A percentile compares a stretch with the other conserved stretches of the same genome.
Evolutionary conservation across 1,139 yeast genomes (phyloP).

Genomic region (Lodderomyces parapsilosis): DNA sequence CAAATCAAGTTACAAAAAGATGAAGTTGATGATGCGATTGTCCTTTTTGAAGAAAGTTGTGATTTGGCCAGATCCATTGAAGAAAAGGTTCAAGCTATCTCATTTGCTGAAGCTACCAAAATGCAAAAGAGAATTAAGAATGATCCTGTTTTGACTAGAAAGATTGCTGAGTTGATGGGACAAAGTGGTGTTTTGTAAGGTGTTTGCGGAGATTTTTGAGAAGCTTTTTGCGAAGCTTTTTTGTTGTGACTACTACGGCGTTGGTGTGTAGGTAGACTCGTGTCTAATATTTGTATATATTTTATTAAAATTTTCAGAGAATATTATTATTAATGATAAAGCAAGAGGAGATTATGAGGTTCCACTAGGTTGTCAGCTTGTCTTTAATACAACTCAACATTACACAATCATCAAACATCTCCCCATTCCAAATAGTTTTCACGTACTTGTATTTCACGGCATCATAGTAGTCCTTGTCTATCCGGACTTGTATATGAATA

Average conservation of each 20-base stretch:
- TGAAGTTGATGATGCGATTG: constrained; percentile 77
- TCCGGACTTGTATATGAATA: background rate
- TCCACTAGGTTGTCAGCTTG: too few relatives aligned
- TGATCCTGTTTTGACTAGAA: constrained; percentile 57
- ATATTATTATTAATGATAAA: too few relatives aligned
- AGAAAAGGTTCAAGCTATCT: constrained; percentile 89
- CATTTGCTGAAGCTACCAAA: constrained; percentile 89
- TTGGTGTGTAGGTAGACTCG: background rate
- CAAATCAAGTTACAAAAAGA: constrained; percentile 86
- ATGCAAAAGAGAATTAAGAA: constrained; percentile 71
- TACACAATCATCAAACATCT: background rate
- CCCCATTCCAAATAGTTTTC: background rate
- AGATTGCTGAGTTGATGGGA: constrained; percentile 46
- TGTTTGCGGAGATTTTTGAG: background rate
- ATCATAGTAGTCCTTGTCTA: background rate
- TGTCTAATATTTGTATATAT: background rate
- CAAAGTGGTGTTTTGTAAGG: constrained; percentile 20
- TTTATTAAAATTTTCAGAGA: background rate
- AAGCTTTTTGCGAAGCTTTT: too few relatives aligned
- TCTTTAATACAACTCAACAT: background rate
- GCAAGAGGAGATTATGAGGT: too few relatives aligned
- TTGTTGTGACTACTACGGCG: too few relatives aligned
- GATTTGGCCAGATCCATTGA: constrained; percentile 78
- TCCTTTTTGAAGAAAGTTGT: constrained; percentile 78
- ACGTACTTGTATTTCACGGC: background rate